These are phyloP conservation scores for Pezicula carpinea DNA, from an alignment of 2,329 filamentous ascomycete species.

Conservation along the genomic window DNA sequence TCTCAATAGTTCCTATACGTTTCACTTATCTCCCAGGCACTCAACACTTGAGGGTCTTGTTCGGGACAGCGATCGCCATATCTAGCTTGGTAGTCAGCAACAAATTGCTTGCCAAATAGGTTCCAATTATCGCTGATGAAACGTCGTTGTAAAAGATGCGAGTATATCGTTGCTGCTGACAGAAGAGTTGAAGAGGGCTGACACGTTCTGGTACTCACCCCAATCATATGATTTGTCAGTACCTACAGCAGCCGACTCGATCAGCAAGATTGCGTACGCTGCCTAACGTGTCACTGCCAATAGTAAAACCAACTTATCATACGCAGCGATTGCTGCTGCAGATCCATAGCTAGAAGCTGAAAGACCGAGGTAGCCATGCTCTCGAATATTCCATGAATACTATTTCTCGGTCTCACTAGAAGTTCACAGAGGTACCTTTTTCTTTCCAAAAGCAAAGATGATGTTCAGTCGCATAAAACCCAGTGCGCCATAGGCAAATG, in stretches of 20 bases:
- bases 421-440: too few species aligned
- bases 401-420: too few species aligned
- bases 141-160: not conserved
- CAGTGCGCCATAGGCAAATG: not conserved
- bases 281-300: conserved; percentile 33
- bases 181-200: not conserved
- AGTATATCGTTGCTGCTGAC: not conserved
- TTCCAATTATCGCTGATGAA: not conserved
- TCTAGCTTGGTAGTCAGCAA: not conserved
- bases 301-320: conserved; percentile 39
- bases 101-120: not conserved
- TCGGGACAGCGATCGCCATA: not conserved
- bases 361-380: conserved; percentile 38
- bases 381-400: conserved; percentile 31
- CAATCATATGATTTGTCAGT: too few species aligned
- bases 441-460: too few species aligned
- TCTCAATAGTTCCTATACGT: not conserved
- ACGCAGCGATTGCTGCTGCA: conserved; percentile 36
- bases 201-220: not conserved
- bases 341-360: conserved; percentile 39
- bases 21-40: not conserved
- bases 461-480: too few species aligned
- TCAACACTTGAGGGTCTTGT: not conserved
- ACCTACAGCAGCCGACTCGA: not conserved
- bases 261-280: not conserved